A percentile compares a stretch with the other conserved stretches of the same genome.
These are phyloP conservation scores for Cryptosporidium bovis DNA, from an alignment of 169 alveolate species.

Conservation along the genomic window DNA sequence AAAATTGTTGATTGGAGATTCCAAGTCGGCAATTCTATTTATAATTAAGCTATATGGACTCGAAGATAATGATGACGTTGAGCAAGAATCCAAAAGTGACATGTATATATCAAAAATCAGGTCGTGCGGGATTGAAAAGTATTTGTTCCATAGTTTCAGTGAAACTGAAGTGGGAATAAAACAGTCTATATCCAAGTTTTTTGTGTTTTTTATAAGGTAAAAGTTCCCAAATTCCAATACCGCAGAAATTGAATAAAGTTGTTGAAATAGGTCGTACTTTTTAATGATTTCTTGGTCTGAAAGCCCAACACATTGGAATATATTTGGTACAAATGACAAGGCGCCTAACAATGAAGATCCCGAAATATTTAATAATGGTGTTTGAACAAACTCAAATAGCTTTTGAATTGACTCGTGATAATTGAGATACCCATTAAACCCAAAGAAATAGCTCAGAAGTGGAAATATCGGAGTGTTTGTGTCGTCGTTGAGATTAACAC, in stretches of 20 bases:
- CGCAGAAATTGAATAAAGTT: slow-evolving; percentile 50
- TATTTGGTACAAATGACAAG: slow-evolving; percentile 33
- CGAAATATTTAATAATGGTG: slow-evolving; percentile 18
- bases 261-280: slow-evolving; percentile 60
- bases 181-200: neutral
- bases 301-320: slow-evolving; percentile 9
- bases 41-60: slow-evolving; percentile 41
- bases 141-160: slow-evolving; percentile 23
- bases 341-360: slow-evolving; percentile 41
- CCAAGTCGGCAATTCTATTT: slow-evolving; percentile 12
- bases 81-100: slow-evolving; percentile 54
- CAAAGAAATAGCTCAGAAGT: slow-evolving; percentile 23
- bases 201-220: neutral
- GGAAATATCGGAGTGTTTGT: neutral
- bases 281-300: slow-evolving; percentile 41
- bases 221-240: slow-evolving; percentile 26
- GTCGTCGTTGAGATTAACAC: neutral
- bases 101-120: slow-evolving; percentile 37
- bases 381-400: slow-evolving; percentile 35
- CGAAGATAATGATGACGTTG: neutral
- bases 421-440: neutral
- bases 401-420: slow-evolving; percentile 22
- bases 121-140: slow-evolving; percentile 46
- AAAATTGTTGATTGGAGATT: neutral
- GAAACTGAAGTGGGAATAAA: slow-evolving; percentile 10